Base-by-base conservation (phyloP, 768 basidiomycete species). In the Obba rivulosa region DNA sequence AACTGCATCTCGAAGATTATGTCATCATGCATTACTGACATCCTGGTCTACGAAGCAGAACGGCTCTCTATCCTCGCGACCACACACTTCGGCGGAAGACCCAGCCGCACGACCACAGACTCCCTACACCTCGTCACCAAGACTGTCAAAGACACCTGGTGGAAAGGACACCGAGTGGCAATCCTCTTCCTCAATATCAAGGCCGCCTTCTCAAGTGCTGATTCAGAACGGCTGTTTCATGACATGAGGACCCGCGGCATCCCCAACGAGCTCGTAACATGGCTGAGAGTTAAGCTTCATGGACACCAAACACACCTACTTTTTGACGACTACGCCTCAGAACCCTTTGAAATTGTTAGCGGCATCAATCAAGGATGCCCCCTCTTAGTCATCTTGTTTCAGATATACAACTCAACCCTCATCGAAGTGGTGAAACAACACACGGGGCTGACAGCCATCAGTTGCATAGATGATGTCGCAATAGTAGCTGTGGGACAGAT, bases 111-210 rank as follows among this genome's bases (percentile, higher is more conserved):
- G 0, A 62, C 64, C 0, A 51, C 54, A 1, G 64, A 66, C 34
- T 51, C 64, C 1, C 20, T 64, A 2, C 62, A 63, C 35, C 51
- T 53, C 8, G 21, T 61, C 8, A 49, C 48, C 13, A 36, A 49
- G 17, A 53, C 34, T 7, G 43, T 62, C 37, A 59, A 57, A 20
- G 52, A 59, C 14, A 44, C 58, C 1, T 65, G 57, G 64, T 34
- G 53, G 2, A 20, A 40, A 16, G 35, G 44, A 0, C 51, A 66
- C 39, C 66, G 60, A 0, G 71, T 1, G 62, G 65, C 41, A 45
- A 23, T 62, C 1, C 49, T 74, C 0, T 57, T 66, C 8, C 43
- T 66, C 5, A 59, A 51, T 10, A 59, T 76, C 34, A 68, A 73
- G 35, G 57, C 62, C 2, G 65, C 67, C 0, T 76, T 57, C 28